Base-by-base conservation (phyloP, 169 alveolate species). In the Eimeria maxima region DNA sequence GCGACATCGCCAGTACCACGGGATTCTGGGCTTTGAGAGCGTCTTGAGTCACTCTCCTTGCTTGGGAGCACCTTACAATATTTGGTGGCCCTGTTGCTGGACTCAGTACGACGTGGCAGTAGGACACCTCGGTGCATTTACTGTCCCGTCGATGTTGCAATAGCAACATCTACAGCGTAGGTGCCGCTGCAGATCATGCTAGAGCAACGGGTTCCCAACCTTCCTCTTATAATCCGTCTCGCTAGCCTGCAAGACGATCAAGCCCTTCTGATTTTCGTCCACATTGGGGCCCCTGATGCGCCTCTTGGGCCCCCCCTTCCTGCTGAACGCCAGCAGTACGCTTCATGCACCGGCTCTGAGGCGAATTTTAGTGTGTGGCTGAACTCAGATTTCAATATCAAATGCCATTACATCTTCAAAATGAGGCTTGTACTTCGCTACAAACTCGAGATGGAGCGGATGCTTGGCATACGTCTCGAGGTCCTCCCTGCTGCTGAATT, bases 371-470 rank as follows among this genome's bases (percentile, higher is more conserved):
- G 47, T 29, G 22, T 27, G 22, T 65, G 20, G 22, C 78, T 63
- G 29, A 42, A 8, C 27, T 63, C 18, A 78, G 38, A 92, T 10
- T 78, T 65, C 90, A 27, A 92, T 65, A 84, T 92, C 95, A 16
- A 92, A 53, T 3, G 95, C 95, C 95, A 92, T 92, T 8, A 92
- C 95, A n/a, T 92, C 95, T 78, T 92, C 95, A 55, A 92, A 80
- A 45, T 76, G 84, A 0, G 90, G 92, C 38, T 57, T 92, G 91
- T 55, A 78, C 27, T 60, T 92, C 60, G 84, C 81, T 55, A 92
- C 86, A 29, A 92, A 92, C 18, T 33, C 69, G n/a, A 55, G 22
- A 44, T 92, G 95, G 22, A 29, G 57, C n/a, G 95, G 95, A 29
- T 92, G 95, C 50, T 60, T 53, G 29, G 91, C 42, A 27, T 92